phyloP scores from a whole-genome alignment of 257 asterid genomes.

The Penstemon eatonii region DNA sequence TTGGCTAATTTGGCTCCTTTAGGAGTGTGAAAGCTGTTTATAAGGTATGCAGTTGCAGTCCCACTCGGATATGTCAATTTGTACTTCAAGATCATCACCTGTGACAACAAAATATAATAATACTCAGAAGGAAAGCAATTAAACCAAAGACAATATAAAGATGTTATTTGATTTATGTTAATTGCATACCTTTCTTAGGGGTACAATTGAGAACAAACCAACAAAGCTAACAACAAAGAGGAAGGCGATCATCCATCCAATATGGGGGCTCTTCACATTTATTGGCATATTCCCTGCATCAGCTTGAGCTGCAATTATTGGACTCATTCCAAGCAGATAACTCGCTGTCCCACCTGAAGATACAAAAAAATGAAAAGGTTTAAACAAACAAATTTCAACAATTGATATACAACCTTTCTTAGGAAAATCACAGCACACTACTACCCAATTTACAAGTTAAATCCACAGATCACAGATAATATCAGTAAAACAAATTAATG shows the following conservation, averaged over 20 bases:
- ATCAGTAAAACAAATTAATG: too few species aligned
- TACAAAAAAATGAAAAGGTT: background rate
- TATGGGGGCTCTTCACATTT: slow-evolving; percentile 42
- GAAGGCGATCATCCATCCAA: slow-evolving; percentile 63
- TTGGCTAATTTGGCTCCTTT: slow-evolving; percentile 32
- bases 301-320: slow-evolving; percentile 51
- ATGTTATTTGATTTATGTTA: background rate
- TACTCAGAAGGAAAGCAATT: background rate
- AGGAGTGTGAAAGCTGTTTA: slow-evolving; percentile 40
- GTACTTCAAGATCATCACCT: slow-evolving; percentile 35
- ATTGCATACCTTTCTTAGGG: slow-evolving; percentile 52
- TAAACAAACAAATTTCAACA: too few species aligned
- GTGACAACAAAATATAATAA: background rate
- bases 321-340: slow-evolving; percentile 56
- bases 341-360: slow-evolving; percentile 73
- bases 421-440: background rate
- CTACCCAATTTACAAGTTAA: background rate
- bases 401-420: too few species aligned
- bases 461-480: too few species aligned
- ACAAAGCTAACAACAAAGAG: slow-evolving; percentile 57
- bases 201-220: slow-evolving; percentile 61
- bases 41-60: slow-evolving; percentile 37
- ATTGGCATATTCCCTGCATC: slow-evolving; percentile 42
- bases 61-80: slow-evolving; percentile 39
- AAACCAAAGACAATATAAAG: background rate